These are phyloP conservation scores for Otatea glauca DNA, from an alignment of 176 grass and related monocot species.

Conservation along the genomic window DNA sequence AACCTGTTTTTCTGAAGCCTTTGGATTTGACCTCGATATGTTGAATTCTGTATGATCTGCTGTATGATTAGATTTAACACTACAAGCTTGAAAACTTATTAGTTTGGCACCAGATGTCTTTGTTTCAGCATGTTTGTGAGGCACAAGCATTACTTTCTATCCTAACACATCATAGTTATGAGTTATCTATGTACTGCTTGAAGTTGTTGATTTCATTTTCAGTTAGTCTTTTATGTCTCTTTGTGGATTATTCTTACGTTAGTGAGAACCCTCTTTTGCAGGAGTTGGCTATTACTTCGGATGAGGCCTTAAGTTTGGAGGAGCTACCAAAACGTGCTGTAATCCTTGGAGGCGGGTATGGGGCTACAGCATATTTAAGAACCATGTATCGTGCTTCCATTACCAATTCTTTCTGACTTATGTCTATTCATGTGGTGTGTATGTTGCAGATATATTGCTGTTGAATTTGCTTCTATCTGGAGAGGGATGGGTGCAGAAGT, in stretches of 20 bases:
- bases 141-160: background rate
- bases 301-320: constrained; percentile 96
- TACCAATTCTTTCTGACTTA: constrained; percentile 2
- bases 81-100: background rate
- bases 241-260: background rate
- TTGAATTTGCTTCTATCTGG: constrained; percentile 99
- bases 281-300: constrained; percentile 96
- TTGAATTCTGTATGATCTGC: background rate
- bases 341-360: constrained; percentile 91
- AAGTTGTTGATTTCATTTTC: no score
- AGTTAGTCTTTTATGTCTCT: background rate
- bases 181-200: no score
- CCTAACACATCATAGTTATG: no score
- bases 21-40: background rate
- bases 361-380: constrained; percentile 5
- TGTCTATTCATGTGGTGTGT: background rate
- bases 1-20: background rate
- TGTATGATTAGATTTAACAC: background rate
- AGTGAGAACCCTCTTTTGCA: constrained; percentile 40
- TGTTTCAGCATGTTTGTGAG: background rate
- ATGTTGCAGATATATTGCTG: constrained; percentile 84
- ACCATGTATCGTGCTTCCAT: background rate
- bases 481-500: constrained; percentile 86
- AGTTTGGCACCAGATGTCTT: background rate
- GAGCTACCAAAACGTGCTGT: constrained; percentile 84